Conservation (phyloP, 306 rosid species). For the Trifolium fragiferum region DNA sequence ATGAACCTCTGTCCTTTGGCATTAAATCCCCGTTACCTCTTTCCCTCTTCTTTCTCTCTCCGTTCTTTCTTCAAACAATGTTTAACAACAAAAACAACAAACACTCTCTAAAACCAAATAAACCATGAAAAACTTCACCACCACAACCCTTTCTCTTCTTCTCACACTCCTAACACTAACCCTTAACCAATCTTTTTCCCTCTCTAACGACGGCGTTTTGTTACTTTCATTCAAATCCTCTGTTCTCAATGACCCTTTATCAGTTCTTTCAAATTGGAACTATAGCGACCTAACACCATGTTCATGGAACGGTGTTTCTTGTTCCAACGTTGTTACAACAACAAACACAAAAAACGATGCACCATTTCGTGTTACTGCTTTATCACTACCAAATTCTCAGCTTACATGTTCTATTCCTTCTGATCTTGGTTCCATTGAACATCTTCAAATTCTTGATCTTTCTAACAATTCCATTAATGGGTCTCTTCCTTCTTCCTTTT, state of each 20-base stretch:
- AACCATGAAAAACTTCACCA: slow-evolving; percentile 50
- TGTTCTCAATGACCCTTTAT: slow-evolving; percentile 64
- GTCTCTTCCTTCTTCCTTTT: slow-evolving; percentile 63
- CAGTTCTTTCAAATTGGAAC: slow-evolving; percentile 58
- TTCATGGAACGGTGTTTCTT: slow-evolving; percentile 78
- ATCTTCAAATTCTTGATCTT: slow-evolving; percentile 75
- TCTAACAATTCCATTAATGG: slow-evolving; percentile 86
- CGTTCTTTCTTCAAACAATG: slow-evolving; percentile 47
- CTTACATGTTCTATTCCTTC: slow-evolving; percentile 71
- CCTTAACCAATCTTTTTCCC: slow-evolving; percentile 47
- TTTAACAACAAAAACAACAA: slow-evolving; percentile 30
- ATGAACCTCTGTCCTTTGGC: slow-evolving; percentile 53
- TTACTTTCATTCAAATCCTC: slow-evolving; percentile 71
- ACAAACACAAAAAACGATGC: neutral
- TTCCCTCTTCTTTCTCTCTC: slow-evolving; percentile 33
- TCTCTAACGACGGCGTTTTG: slow-evolving; percentile 63
- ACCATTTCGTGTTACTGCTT: slow-evolving; percentile 49
- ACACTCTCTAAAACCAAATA: slow-evolving; percentile 14
- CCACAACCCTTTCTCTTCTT: slow-evolving; percentile 28
- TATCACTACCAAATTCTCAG: slow-evolving; percentile 67
- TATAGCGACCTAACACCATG: slow-evolving; percentile 67
- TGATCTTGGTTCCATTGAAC: slow-evolving; percentile 69
- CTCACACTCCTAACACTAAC: slow-evolving; percentile 13
- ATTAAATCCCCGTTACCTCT: slow-evolving; percentile 47
- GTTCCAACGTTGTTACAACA: slow-evolving; percentile 25